Conservation (phyloP, 176 grass and related monocot genomes). For the Miscanthus lutarioriparius region DNA sequence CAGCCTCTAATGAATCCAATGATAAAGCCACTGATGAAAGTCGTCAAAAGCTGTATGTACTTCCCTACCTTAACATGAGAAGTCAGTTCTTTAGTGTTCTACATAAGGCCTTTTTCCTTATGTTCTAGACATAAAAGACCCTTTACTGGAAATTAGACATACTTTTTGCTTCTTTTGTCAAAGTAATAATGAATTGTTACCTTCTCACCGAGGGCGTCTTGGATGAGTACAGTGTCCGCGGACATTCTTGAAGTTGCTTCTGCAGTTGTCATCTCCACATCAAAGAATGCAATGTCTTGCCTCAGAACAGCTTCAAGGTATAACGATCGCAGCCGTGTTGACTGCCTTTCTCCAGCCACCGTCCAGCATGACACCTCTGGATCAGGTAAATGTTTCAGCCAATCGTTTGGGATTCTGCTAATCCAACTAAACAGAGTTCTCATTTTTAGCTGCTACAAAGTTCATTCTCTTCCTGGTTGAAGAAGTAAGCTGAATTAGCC, state of each 20-base stretch:
- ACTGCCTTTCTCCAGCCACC: slow-evolving; percentile 62
- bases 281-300: slow-evolving; percentile 64
- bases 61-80: slow-evolving; percentile 64
- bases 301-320: slow-evolving; percentile 50
- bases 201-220: slow-evolving; percentile 67
- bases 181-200: slow-evolving; percentile 20
- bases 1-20: slow-evolving; percentile 74
- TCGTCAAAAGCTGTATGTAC: slow-evolving; percentile 55
- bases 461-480: neutral
- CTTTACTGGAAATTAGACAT: slow-evolving; percentile 2
- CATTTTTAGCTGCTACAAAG: neutral
- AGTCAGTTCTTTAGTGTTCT: neutral
- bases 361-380: slow-evolving; percentile 67
- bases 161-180: neutral
- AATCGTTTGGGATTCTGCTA: slow-evolving; percentile 23
- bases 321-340: slow-evolving; percentile 38
- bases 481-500: neutral
- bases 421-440: neutral
- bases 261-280: slow-evolving; percentile 61
- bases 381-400: slow-evolving; percentile 25
- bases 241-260: slow-evolving; percentile 55
- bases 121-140: slow-evolving; percentile 16
- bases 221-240: slow-evolving; percentile 49
- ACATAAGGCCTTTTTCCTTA: neutral
- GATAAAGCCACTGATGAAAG: slow-evolving; percentile 70